Evolutionary conservation across 73 alveolate species (phyloP).

Genomic region (Diophrys appendiculata): DNA sequence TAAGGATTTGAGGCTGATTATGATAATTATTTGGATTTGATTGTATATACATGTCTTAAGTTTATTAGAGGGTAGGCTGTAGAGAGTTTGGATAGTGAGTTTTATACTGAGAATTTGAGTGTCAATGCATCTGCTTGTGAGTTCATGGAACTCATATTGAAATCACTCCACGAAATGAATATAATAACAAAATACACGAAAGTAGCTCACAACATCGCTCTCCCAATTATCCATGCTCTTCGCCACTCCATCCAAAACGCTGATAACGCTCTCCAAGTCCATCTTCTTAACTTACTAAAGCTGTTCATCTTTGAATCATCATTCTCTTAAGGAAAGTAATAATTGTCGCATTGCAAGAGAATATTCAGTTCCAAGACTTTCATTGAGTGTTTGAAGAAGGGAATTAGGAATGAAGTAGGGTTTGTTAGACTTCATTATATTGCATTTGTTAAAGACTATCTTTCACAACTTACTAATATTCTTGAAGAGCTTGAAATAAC

Average conservation of each 20-base stretch:
- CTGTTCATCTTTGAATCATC: constrained; percentile 61
- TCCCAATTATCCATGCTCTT: constrained; percentile 68
- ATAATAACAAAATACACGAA: constrained; percentile 54
- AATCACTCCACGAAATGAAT: constrained; percentile 28
- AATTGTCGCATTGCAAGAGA: constrained; percentile 62
- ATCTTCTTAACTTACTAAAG: constrained; percentile 77
- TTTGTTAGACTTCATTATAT: constrained; percentile 80
- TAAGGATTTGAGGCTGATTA: too few relatives aligned
- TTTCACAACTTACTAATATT: constrained; percentile 63
- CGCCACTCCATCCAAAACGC: constrained; percentile 66
- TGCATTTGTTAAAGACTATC: constrained; percentile 66
- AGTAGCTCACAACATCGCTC: constrained; percentile 73
- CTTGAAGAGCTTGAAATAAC: constrained; percentile 33
- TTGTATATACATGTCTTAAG: constrained; percentile 75
- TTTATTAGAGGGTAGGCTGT: constrained; percentile 63
- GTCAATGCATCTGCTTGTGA: constrained; percentile 90
- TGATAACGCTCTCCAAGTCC: constrained; percentile 85
- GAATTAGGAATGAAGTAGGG: constrained; percentile 75
- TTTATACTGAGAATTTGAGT: constrained; percentile 70
- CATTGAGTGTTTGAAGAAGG: constrained; percentile 70
- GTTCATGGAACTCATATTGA: constrained; percentile 77
- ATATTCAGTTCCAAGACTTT: constrained; percentile 68
- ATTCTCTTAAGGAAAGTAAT: constrained; percentile 43
- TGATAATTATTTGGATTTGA: constrained; percentile 72
- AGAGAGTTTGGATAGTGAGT: constrained; percentile 49